phyloP scores from a whole-genome alignment of 768 basidiomycete genomes.

The Tulasnella sp. region DNA sequence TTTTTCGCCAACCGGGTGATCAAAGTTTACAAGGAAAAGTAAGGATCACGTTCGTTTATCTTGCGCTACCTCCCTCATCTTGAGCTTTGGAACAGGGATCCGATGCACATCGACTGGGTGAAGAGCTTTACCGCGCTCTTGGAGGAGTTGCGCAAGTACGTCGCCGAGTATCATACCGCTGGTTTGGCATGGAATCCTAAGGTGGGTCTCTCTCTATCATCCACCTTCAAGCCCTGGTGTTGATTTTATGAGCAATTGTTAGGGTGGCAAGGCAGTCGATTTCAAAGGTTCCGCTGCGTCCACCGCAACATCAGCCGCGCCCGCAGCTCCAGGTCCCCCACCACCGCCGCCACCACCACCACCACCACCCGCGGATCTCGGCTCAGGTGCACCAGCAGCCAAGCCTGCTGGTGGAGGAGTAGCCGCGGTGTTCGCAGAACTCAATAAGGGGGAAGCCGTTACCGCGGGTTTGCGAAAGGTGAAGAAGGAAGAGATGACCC shows the following conservation, averaged over 20 bases:
- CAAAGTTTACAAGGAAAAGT: slow-evolving; percentile 93
- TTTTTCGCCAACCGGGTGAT: slow-evolving; percentile 89
- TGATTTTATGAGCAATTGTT: not conserved
- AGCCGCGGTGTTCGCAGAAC: slow-evolving; percentile 80
- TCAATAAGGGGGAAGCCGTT: slow-evolving; percentile 85
- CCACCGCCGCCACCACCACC: slow-evolving; percentile 46
- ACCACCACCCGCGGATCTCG: slow-evolving; percentile 42
- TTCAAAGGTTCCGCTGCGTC: slow-evolving; percentile 34
- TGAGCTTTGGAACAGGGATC: slow-evolving; percentile 52
- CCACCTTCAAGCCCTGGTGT: not conserved
- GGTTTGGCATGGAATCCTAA: slow-evolving; percentile 86
- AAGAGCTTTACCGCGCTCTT: slow-evolving; percentile 63
- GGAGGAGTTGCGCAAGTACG: slow-evolving; percentile 76
- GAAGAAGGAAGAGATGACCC: slow-evolving; percentile 94
- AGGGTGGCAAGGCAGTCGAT: slow-evolving; percentile 32
- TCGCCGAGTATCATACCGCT: slow-evolving; percentile 78
- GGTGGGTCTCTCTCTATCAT: slow-evolving; percentile 41
- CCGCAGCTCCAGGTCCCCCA: slow-evolving; percentile 31
- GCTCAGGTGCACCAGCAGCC: slow-evolving; percentile 32
- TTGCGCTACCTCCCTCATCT: not conserved
- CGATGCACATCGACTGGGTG: slow-evolving; percentile 86
- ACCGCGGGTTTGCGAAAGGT: slow-evolving; percentile 92
- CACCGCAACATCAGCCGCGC: slow-evolving; percentile 37
- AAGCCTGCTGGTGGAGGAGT: slow-evolving; percentile 48
- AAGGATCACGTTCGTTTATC: slow-evolving; percentile 34